Conservation (phyloP, 805 yeast genomes). For the Debaryomyces hansenii region DNA sequence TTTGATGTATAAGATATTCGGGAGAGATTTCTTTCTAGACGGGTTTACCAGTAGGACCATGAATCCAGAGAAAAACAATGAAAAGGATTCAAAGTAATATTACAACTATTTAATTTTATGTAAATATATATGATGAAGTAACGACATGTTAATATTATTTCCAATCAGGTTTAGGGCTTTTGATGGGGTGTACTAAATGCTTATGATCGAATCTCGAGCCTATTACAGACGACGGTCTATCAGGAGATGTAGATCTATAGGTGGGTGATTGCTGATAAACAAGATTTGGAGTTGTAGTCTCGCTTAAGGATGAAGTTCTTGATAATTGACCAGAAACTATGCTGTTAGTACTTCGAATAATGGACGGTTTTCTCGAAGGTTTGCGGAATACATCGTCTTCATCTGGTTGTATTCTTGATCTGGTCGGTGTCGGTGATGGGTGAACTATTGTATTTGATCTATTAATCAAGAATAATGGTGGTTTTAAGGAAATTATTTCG, state of each 20-base stretch:
- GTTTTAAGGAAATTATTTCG: slow-evolving; percentile 1
- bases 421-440: slow-evolving; percentile 3
- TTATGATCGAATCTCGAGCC: slow-evolving; percentile 35
- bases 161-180: slow-evolving; percentile 15
- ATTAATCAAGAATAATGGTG: slow-evolving; percentile 9
- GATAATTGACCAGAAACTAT: slow-evolving; percentile 1
- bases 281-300: slow-evolving; percentile 17
- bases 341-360: background rate
- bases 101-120: background rate
- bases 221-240: slow-evolving; percentile 33
- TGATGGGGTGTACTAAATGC: slow-evolving; percentile 26
- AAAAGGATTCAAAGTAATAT: background rate
- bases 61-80: slow-evolving; percentile 7
- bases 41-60: slow-evolving; percentile 46
- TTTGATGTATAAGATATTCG: slow-evolving; percentile 38
- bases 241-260: slow-evolving; percentile 30
- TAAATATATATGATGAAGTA: slow-evolving; percentile 1
- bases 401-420: background rate
- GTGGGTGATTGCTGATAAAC: slow-evolving; percentile 9
- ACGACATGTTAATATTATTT: slow-evolving; percentile 9
- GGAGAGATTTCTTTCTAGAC: slow-evolving; percentile 42
- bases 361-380: slow-evolving; percentile 5
- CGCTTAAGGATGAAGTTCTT: slow-evolving; percentile 9
- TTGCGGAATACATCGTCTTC: slow-evolving; percentile 7
- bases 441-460: background rate